phyloP scores from a whole-genome alignment of 2,329 filamentous ascomycete species.

The Chaetomium olivaceum region DNA sequence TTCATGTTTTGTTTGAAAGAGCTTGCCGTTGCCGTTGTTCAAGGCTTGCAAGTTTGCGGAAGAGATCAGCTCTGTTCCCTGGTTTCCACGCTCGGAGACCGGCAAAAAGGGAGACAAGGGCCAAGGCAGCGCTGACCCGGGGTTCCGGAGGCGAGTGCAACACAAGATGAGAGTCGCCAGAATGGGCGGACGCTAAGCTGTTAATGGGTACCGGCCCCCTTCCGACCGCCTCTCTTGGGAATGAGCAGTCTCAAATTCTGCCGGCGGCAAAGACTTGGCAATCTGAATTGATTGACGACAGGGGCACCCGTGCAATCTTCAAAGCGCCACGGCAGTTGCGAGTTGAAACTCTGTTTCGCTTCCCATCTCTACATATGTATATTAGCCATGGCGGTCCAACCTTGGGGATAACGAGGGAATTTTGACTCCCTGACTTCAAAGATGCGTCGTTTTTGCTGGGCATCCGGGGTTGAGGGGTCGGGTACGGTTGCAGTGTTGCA shows the following conservation, averaged over 20 bases:
- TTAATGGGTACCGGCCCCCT: not conserved
- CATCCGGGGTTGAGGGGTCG: not conserved
- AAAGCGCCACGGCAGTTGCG: slow-evolving; percentile 4
- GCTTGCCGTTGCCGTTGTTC: not conserved
- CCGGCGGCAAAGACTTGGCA: not conserved
- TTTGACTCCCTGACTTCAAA: not conserved
- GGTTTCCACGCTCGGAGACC: not conserved
- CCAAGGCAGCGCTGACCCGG: not conserved
- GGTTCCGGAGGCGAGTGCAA: not conserved
- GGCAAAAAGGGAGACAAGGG: not conserved
- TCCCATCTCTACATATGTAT: not conserved
- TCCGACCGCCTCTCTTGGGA: slow-evolving; percentile 8
- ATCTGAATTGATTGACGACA: not conserved
- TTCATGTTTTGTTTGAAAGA: not conserved
- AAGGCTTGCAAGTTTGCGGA: not conserved
- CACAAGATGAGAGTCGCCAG: not conserved
- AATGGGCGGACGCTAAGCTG: slow-evolving; percentile 8
- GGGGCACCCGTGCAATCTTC: not conserved
- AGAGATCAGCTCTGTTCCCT: not conserved
- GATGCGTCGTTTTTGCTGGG: not conserved
- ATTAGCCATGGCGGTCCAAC: not conserved
- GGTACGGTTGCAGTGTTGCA: not conserved
- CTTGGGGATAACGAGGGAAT: not conserved
- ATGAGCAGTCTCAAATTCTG: not conserved
- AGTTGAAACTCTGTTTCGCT: too few species aligned